Conservation (phyloP, 495 filamentous ascomycete species). For the Hypoxylon intermedium region DNA sequence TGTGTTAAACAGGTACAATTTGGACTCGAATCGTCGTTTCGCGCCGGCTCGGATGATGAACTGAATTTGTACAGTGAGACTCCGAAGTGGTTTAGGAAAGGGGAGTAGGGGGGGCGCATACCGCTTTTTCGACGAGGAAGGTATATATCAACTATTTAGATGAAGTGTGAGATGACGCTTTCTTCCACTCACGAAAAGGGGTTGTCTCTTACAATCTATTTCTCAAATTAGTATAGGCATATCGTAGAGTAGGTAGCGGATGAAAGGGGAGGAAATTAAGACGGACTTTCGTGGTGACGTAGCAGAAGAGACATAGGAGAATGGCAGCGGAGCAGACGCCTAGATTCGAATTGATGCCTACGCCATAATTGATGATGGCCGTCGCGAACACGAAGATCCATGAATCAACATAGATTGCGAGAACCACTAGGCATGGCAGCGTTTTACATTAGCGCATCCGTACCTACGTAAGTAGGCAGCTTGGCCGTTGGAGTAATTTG, state of each 20-base stretch:
- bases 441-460: conserved; percentile 1
- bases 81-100: not conserved
- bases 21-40: conserved; percentile 54
- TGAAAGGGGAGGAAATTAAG: not conserved
- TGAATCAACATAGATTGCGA: conserved; percentile 60
- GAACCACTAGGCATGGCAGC: conserved; percentile 47
- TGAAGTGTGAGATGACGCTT: conserved; percentile 9
- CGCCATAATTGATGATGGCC: conserved; percentile 56
- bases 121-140: conserved; percentile 62
- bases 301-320: conserved; percentile 57
- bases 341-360: conserved; percentile 52
- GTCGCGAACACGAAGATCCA: conserved; percentile 59
- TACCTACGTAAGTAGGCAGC: too few species aligned
- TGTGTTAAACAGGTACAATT: conserved; percentile 59
- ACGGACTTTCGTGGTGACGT: conserved; percentile 60
- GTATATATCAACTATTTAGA: conserved; percentile 56
- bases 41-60: conserved; percentile 55
- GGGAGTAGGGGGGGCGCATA: conserved; percentile 33
- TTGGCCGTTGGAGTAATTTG: not conserved
- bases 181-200: not conserved
- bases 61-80: conserved; percentile 37
- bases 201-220: conserved; percentile 48
- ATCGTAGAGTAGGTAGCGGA: not conserved
- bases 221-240: not conserved
- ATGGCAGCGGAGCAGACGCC: conserved; percentile 57